A percentile compares a stretch with the other conserved stretches of the same genome.
These are phyloP conservation scores for Acanthamoeba castellanii DNA, from an alignment of 208 protist genomes.

Conservation along the genomic window DNA sequence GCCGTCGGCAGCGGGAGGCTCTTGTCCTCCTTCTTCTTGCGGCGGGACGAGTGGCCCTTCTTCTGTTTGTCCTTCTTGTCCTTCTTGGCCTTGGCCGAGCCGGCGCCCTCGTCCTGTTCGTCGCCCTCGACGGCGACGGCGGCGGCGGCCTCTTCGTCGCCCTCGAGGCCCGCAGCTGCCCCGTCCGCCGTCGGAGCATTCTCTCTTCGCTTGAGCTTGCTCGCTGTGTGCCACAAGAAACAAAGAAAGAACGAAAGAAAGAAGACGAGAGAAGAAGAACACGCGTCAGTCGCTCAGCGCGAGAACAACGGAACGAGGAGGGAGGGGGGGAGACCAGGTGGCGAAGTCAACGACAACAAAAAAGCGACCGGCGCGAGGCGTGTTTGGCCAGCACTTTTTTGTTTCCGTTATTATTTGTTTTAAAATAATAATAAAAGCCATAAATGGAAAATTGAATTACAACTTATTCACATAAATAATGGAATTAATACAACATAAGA, in stretches of 20 bases:
- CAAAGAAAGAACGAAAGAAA: too few relatives aligned
- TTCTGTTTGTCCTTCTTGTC: too few relatives aligned
- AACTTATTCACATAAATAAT: too few relatives aligned
- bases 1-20: neutral
- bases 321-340: neutral
- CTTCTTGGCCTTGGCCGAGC: neutral
- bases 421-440: too few relatives aligned
- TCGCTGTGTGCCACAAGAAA: neutral
- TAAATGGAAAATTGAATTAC: too few relatives aligned
- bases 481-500: neutral
- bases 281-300: too few relatives aligned
- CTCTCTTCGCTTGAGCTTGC: neutral
- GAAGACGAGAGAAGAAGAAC: neutral
- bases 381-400: too few relatives aligned
- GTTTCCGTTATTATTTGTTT: too few relatives aligned
- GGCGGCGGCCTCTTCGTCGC: neutral
- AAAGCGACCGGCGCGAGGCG: too few relatives aligned
- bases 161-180: neutral
- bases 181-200: neutral
- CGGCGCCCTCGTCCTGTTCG: neutral
- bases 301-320: neutral
- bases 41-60: neutral
- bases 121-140: neutral
- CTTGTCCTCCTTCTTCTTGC: neutral
- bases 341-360: too few relatives aligned